Evolutionary conservation across 2,329 filamentous ascomycete genomes (phyloP), one percentile per base, ranked within the genome.

Genomic region (Colletotrichum nymphaeae): DNA sequence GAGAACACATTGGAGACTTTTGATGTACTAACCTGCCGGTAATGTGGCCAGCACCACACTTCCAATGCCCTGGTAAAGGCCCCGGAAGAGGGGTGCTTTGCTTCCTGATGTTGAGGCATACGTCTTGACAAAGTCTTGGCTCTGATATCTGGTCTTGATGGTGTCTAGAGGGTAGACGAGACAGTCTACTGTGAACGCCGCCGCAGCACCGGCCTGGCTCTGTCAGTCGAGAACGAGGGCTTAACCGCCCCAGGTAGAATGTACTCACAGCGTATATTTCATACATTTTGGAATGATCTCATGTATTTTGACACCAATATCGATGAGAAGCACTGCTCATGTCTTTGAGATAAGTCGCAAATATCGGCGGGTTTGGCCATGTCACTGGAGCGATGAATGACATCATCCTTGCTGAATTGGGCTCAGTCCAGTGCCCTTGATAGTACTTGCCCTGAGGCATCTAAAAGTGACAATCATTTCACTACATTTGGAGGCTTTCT

Each of bases 161-260:
- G 95, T 98, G 80, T 98, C 95, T 19, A 98, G 87, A 0, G 95
- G 95, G 78, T 97, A 97, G 46, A 98, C 90, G 19, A 97, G 86
- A 62, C 97, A 86, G 81, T 98, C 95, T 69, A 98, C 93, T 1
- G 93, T 93, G 80, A 97, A 95, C 30, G 95, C 95, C 75, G 95
- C 95, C 67, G 93, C 88, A 67, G 94, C 95, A 69, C 95, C 95
- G 59, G 95, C 94, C 94, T 97, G 72, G 5, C 3, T 4, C 11
- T n/a, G 64, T 70, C 12, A 56, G 62, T 26, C 22, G 22, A 19
- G 42, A 9, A 14, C 19, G 12, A 14, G 5, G 46, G 5, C 30
- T 19, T 7, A 28, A 24, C 6, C 12, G 16, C n/a, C 12, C 30
- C 24, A 1, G 22, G 46, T 26, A 57, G 16, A 37, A 28, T 5